Conservation (phyloP, 2,329 filamentous ascomycete species). For the Aspergillus novoparasiticus region DNA sequence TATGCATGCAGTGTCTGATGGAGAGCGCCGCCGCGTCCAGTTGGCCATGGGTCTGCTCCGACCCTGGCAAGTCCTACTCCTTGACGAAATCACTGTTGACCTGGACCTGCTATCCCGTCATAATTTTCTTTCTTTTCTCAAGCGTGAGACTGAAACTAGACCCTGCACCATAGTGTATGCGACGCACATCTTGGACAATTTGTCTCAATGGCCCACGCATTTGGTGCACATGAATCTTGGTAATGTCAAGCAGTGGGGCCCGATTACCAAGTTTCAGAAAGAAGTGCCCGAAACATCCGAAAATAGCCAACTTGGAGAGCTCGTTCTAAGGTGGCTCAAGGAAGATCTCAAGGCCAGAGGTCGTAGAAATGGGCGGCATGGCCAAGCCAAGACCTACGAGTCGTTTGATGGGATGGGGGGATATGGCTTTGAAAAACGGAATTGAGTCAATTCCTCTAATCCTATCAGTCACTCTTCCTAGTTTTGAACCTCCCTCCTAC, state of each 20-base stretch:
- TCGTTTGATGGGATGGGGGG: conserved; percentile 62
- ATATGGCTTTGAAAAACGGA: conserved; percentile 60
- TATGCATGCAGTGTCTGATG: conserved; percentile 94
- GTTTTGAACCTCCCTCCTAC: background rate
- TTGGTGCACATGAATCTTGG: conserved; percentile 94
- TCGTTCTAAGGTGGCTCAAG: conserved; percentile 85
- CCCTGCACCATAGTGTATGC: conserved; percentile 94
- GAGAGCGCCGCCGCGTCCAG: conserved; percentile 88
- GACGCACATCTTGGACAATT: conserved; percentile 94
- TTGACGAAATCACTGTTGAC: conserved; percentile 98
- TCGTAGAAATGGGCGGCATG: conserved; percentile 66
- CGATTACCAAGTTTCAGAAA: conserved; percentile 68
- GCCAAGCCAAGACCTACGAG: conserved; percentile 55
- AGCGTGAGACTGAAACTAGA: conserved; percentile 78
- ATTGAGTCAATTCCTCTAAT: conserved; percentile 10
- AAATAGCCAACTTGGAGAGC: conserved; percentile 81
- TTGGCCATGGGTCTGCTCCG: conserved; percentile 92
- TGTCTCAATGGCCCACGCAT: conserved; percentile 93
- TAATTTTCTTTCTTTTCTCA: conserved; percentile 84
- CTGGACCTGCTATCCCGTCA: conserved; percentile 82
- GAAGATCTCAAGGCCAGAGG: conserved; percentile 78
- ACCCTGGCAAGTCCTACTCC: conserved; percentile 85
- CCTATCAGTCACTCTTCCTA: conserved; percentile 1
- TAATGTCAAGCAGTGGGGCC: conserved; percentile 82
- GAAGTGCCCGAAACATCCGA: conserved; percentile 59